These are phyloP conservation scores for Pseudogymnoascus sp. DNA, from an alignment of 2,329 filamentous ascomycete genomes.

Conservation along the genomic window DNA sequence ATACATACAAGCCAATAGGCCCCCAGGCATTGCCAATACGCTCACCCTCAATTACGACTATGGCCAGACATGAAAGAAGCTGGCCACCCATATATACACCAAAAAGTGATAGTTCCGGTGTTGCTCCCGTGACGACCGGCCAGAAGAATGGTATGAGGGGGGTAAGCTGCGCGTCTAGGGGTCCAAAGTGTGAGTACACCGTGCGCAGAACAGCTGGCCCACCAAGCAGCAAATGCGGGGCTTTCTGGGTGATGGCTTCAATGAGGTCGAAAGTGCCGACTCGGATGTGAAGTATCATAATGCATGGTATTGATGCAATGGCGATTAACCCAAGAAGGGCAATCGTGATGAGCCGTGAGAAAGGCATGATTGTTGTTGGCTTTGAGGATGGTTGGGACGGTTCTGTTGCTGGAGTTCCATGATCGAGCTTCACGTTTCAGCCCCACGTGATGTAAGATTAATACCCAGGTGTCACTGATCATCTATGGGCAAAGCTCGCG, in stretches of 20 bases:
- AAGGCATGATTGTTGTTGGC: neutral
- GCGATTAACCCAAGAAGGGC: neutral
- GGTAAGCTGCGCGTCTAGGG: slow-evolving; percentile 20
- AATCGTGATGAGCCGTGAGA: neutral
- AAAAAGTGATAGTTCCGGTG: slow-evolving; percentile 19
- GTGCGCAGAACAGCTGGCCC: neutral
- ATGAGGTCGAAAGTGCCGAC: neutral
- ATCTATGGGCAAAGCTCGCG: neutral
- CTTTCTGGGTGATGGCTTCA: neutral
- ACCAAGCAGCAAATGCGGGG: neutral
- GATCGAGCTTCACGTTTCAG: neutral
- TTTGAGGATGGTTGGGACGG: neutral
- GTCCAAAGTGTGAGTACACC: neutral
- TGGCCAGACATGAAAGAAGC: slow-evolving; percentile 24
- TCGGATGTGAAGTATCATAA: neutral
- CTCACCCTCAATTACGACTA: slow-evolving; percentile 38
- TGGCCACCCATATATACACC: slow-evolving; percentile 22
- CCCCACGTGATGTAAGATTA: neutral
- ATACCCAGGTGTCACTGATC: neutral
- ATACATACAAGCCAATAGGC: slow-evolving; percentile 35
- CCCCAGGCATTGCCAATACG: slow-evolving; percentile 37
- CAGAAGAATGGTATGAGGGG: slow-evolving; percentile 24
- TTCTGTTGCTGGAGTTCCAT: neutral
- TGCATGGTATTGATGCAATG: neutral
- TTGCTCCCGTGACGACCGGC: slow-evolving; percentile 17